These are phyloP conservation scores for Verticillium albo-atrum DNA, from an alignment of 2,329 filamentous ascomycete genomes.

Conservation along the genomic window DNA sequence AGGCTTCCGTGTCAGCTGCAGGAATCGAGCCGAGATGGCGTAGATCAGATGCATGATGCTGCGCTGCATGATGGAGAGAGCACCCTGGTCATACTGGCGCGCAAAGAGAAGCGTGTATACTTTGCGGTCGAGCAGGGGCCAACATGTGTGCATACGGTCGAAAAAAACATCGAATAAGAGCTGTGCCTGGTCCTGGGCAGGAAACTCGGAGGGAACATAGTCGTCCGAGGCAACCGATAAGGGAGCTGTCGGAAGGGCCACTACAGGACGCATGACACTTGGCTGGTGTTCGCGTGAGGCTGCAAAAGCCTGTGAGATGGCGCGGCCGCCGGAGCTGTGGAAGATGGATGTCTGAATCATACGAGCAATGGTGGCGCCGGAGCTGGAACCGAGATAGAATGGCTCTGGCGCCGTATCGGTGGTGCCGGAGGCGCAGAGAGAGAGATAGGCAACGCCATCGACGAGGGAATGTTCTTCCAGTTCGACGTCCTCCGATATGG, in stretches of 20 bases:
- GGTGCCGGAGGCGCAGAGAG: constrained; percentile 17
- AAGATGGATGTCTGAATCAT: constrained; percentile 21
- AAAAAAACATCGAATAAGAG: constrained; percentile 19
- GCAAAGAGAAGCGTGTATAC: constrained; percentile 14
- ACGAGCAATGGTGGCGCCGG: constrained; percentile 18
- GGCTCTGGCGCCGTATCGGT: constrained; percentile 18
- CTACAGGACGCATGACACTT: neutral
- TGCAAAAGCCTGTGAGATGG: constrained; percentile 2
- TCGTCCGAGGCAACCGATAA: constrained; percentile 7
- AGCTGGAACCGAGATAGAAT: constrained; percentile 20
- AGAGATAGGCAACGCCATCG: constrained; percentile 19
- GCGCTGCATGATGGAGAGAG: constrained; percentile 15
- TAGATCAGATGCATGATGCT: constrained; percentile 20
- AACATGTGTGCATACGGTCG: constrained; percentile 18
- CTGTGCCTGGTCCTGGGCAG: constrained; percentile 8
- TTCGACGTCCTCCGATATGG: constrained; percentile 5
- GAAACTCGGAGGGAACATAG: constrained; percentile 12
- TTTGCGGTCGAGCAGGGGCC: constrained; percentile 19
- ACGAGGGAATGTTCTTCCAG: constrained; percentile 15
- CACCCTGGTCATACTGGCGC: constrained; percentile 11
- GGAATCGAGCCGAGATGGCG: constrained; percentile 18
- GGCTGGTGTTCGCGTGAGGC: neutral
- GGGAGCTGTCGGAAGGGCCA: neutral
- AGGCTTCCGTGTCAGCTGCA: constrained; percentile 17
- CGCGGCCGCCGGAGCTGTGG: constrained; percentile 6